phyloP scores from a whole-genome alignment of 768 basidiomycete species.

The Suillus subalutaceus region DNA sequence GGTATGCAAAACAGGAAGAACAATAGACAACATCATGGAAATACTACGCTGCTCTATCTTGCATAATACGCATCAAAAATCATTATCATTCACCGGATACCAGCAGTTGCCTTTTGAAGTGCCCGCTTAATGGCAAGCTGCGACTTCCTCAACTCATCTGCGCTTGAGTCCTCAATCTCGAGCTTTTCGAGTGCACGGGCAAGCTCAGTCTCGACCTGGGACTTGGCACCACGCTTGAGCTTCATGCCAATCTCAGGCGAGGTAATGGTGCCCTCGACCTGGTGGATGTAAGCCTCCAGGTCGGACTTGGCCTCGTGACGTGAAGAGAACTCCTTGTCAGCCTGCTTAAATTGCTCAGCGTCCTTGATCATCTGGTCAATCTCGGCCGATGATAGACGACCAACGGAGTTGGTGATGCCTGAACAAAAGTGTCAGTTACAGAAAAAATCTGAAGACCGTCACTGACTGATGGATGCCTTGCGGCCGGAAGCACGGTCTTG shows the following conservation, averaged over 20 bases:
- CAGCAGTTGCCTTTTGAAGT: constrained; percentile 95
- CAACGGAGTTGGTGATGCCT: constrained; percentile 99
- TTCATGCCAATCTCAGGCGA: constrained; percentile 97
- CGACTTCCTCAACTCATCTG: constrained; percentile 95
- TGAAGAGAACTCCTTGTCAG: constrained; percentile 97
- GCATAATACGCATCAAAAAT: constrained; percentile 7
- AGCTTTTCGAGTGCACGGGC: constrained; percentile 98
- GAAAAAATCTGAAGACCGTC: constrained; percentile 6
- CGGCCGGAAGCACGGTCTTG: constrained; percentile 98
- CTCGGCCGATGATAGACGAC: constrained; percentile 95
- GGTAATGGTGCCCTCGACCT: constrained; percentile 95
- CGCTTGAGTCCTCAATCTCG: constrained; percentile 93
- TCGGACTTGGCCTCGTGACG: constrained; percentile 98
- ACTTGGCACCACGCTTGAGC: constrained; percentile 96
- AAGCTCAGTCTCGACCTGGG: constrained; percentile 95
- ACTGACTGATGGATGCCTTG: constrained; percentile 95
- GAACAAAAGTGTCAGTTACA: constrained; percentile 17
- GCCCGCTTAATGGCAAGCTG: constrained; percentile 96
- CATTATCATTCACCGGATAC: constrained; percentile 63
- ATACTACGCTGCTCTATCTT: constrained; percentile 23
- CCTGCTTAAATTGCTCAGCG: constrained; percentile 95
- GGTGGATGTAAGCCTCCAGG: constrained; percentile 96
- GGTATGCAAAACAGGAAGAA: constrained; percentile 18
- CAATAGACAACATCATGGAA: constrained; percentile 21
- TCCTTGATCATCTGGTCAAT: constrained; percentile 99